phyloP scores from a whole-genome alignment of 331 rosid genomes.

The Quercus phellos region DNA sequence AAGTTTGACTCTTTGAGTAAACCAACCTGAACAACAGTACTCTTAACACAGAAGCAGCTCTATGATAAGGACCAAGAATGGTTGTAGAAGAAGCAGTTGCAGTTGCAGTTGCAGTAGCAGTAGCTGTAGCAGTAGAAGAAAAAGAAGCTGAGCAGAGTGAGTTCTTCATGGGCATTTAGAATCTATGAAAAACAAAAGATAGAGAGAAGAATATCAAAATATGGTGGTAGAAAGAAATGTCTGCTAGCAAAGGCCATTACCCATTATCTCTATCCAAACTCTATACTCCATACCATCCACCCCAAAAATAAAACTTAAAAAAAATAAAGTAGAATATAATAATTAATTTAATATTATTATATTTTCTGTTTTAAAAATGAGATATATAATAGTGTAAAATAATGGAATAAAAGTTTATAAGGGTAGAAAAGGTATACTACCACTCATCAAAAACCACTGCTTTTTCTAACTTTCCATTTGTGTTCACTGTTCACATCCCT shows the following conservation, averaged over 20 bases:
- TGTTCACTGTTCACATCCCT: slow-evolving; percentile 43
- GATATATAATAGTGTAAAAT: background rate
- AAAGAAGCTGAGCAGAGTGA: slow-evolving; percentile 24
- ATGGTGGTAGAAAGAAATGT: slow-evolving; percentile 45
- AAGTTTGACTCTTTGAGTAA: slow-evolving; percentile 24
- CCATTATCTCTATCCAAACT: slow-evolving; percentile 54
- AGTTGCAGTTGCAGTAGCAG: background rate
- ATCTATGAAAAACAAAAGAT: slow-evolving; percentile 22
- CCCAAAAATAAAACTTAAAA: slow-evolving; percentile 7
- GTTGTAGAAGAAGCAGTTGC: slow-evolving; percentile 2
- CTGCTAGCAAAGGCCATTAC: slow-evolving; percentile 47
- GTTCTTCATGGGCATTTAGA: slow-evolving; percentile 49
- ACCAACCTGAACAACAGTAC: slow-evolving; percentile 6
- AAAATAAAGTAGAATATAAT: background rate
- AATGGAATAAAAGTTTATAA: slow-evolving; percentile 6
- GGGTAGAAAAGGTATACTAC: slow-evolving; percentile 51
- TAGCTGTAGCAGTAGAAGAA: slow-evolving; percentile 11
- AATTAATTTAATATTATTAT: background rate
- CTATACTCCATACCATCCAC: slow-evolving; percentile 33
- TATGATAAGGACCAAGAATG: slow-evolving; percentile 11
- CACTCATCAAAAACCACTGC: slow-evolving; percentile 54
- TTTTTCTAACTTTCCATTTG: slow-evolving; percentile 32
- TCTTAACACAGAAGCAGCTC: slow-evolving; percentile 11
- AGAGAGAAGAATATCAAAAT: slow-evolving; percentile 19
- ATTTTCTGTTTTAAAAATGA: slow-evolving; percentile 7